Percentiles rank a stretch among this genome's conserved stretches.
Evolutionary conservation across 805 yeast species (phyloP).

Genomic region (Martiniozyma abietophila): DNA sequence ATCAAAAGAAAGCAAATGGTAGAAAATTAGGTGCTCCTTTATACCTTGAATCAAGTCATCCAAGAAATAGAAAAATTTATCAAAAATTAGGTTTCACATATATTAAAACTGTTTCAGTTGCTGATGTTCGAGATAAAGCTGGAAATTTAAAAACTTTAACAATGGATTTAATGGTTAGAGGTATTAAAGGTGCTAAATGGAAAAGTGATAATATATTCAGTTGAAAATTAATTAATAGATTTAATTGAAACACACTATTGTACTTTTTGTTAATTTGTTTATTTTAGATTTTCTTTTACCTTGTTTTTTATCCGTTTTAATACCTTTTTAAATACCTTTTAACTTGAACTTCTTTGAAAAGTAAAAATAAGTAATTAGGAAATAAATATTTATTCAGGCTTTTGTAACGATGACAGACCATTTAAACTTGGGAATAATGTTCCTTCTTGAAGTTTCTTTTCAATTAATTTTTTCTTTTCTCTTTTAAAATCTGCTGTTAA

Average conservation of each 20-base stretch:
- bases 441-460: constrained; percentile 28
- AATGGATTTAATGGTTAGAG: constrained; percentile 32
- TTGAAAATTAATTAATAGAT: not conserved
- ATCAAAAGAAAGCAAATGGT: constrained; percentile 22
- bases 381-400: constrained; percentile 4
- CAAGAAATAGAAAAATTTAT: constrained; percentile 43
- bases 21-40: constrained; percentile 27
- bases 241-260: not conserved
- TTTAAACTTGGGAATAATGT: constrained; percentile 32
- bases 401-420: constrained; percentile 16
- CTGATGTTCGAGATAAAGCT: constrained; percentile 22
- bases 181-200: constrained; percentile 30
- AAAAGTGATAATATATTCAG: constrained; percentile 9
- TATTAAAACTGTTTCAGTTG: constrained; percentile 28
- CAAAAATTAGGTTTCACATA: constrained; percentile 43
- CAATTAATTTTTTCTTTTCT: constrained; percentile 22
- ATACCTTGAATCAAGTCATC: constrained; percentile 51
- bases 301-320: constrained; percentile 1
- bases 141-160: constrained; percentile 21
- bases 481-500: constrained; percentile 29
- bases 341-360: too few relatives aligned
- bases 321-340: too few relatives aligned
- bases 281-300: too few relatives aligned
- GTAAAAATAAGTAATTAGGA: not conserved
- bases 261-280: constrained; percentile 1